Percentiles rank a stretch among this genome's conserved stretches.
These are phyloP conservation scores for Adiantum capillusveneris DNA, from an alignment of 75 land plant genomes.

Conservation along the genomic window DNA sequence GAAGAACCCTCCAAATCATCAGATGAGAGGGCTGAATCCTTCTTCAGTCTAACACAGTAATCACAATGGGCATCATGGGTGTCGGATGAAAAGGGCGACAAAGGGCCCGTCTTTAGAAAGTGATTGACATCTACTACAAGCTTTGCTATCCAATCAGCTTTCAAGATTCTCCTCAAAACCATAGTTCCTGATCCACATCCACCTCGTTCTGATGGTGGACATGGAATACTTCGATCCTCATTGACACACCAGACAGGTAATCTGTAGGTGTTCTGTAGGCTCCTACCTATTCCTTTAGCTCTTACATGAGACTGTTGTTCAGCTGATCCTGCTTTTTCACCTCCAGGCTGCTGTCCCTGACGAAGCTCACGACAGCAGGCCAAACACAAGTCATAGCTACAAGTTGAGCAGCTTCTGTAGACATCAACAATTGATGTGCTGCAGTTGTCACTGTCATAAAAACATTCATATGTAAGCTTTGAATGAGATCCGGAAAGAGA, in stretches of 20 bases:
- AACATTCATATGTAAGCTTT: not conserved
- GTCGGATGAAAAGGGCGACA: not conserved
- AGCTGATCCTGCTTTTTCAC: slow-evolving; percentile 9
- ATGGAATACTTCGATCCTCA: slow-evolving; percentile 22
- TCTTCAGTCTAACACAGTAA: not conserved
- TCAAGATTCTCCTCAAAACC: slow-evolving; percentile 18
- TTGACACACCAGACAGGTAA: slow-evolving; percentile 18
- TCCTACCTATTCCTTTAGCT: not conserved
- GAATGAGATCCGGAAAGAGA: too few species aligned
- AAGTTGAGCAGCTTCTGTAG: slow-evolving; percentile 22
- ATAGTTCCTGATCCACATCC: slow-evolving; percentile 16
- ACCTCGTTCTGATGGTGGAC: slow-evolving; percentile 19
- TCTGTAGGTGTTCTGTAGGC: not conserved
- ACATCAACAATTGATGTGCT: slow-evolving; percentile 23
- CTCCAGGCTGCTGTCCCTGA: slow-evolving; percentile 12
- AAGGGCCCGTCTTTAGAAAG: not conserved
- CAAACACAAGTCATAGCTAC: slow-evolving; percentile 23
- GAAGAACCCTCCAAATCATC: slow-evolving; percentile 6
- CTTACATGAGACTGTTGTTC: slow-evolving; percentile 8
- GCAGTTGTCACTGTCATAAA: slow-evolving; percentile 20
- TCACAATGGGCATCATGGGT: not conserved
- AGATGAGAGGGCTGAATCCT: not conserved
- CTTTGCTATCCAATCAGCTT: slow-evolving; percentile 10
- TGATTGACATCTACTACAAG: slow-evolving; percentile 6
- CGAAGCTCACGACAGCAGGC: slow-evolving; percentile 24